A percentile compares a stretch with the other conserved stretches of the same genome.
phyloP scores from a whole-genome alignment of 2,329 filamentous ascomycete genomes.

The Gyromitra esculenta region DNA sequence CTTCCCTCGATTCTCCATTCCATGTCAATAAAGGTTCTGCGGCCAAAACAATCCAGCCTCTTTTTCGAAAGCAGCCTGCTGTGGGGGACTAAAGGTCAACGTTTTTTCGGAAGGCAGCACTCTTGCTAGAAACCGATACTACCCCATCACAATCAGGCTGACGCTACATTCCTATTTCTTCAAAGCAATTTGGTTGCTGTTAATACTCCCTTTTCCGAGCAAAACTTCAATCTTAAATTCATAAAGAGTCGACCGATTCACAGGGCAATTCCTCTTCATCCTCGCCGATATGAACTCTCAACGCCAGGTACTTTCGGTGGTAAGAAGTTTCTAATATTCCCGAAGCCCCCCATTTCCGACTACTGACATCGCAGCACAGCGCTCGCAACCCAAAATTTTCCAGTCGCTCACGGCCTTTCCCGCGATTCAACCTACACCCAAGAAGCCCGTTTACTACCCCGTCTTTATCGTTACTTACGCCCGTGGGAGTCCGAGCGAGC shows the following conservation, averaged over 20 bases:
- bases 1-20: too few species aligned
- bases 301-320: conserved; percentile 16
- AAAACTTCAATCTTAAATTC: background rate
- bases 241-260: too few species aligned
- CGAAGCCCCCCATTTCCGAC: background rate
- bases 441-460: background rate
- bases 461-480: conserved; percentile 21
- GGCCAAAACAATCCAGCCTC: too few species aligned
- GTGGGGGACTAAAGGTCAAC: background rate
- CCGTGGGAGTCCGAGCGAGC: background rate
- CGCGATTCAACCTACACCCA: background rate
- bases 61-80: too few species aligned
- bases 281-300: background rate
- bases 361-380: background rate
- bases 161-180: background rate
- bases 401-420: background rate
- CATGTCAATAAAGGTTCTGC: too few species aligned
- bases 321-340: background rate
- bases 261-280: background rate
- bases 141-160: background rate
- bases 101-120: background rate
- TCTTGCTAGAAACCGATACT: background rate
- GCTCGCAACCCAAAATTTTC: background rate
- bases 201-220: background rate
- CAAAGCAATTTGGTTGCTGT: background rate